A percentile compares a stretch with the other conserved stretches of the same genome.
Conservation (phyloP, 345 rosid genomes). For the Eucalyptus rudis region DNA sequence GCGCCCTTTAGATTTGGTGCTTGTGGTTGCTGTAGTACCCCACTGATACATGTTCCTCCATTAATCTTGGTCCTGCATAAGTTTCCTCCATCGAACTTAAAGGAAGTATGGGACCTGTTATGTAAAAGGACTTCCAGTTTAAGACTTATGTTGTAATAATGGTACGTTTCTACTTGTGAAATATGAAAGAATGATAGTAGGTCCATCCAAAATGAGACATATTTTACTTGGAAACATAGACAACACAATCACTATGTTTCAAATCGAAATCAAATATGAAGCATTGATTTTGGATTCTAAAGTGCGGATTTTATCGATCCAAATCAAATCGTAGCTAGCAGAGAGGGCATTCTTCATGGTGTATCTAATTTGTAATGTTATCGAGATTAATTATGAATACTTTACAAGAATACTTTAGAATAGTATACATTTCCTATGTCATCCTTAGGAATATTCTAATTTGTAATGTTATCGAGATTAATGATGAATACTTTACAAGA, state of each 20-base stretch:
- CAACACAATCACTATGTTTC: neutral
- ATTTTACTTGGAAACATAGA: neutral
- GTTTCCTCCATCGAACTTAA: neutral
- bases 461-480: too few relatives aligned
- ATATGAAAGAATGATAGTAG: neutral
- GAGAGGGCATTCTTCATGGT: too few relatives aligned
- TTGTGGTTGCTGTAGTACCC: neutral
- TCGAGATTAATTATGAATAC: neutral
- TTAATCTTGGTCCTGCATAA: neutral
- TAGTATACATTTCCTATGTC: too few relatives aligned
- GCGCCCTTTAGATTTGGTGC: neutral
- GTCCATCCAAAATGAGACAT: neutral
- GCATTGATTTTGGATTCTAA: neutral
- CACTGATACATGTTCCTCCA: neutral
- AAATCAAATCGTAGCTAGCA: neutral
- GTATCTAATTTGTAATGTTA: too few relatives aligned
- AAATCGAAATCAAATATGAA: neutral
- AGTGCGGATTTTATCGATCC: neutral
- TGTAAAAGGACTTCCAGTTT: neutral
- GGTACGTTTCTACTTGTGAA: neutral
- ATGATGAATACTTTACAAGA: too few relatives aligned
- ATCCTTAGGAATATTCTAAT: too few relatives aligned
- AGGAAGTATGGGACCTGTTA: neutral
- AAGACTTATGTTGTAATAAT: neutral
- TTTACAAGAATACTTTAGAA: too few relatives aligned